Evolutionary conservation across 805 yeast species (phyloP).

Genomic region (Blastobotrys muscicola): DNA sequence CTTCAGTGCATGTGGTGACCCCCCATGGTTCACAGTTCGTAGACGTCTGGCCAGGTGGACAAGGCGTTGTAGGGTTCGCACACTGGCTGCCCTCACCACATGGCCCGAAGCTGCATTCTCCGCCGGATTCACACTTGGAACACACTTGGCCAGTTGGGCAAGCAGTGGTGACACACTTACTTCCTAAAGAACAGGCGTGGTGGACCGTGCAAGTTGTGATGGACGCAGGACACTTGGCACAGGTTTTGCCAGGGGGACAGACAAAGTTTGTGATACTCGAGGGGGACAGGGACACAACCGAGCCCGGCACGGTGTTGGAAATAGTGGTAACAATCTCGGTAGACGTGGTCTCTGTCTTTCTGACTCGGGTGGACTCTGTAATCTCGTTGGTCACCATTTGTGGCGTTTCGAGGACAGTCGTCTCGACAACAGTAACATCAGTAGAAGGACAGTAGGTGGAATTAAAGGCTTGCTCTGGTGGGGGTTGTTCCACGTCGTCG

Average conservation of each 20-base stretch:
- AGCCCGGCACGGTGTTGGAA: background rate
- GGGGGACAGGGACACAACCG: slow-evolving; percentile 2
- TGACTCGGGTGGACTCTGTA: background rate
- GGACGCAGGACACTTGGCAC: too few species aligned
- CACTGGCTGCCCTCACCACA: too few species aligned
- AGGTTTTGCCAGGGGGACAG: too few species aligned
- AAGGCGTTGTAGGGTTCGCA: background rate
- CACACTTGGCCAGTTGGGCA: too few species aligned
- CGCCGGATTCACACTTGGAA: too few species aligned
- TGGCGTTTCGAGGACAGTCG: background rate
- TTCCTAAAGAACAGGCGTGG: background rate
- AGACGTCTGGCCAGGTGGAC: background rate
- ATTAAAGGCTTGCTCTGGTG: background rate
- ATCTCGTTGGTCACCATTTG: too few species aligned
- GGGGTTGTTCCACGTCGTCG: background rate
- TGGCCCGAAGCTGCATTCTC: too few species aligned
- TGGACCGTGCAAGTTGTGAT: background rate
- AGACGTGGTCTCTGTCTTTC: too few species aligned
- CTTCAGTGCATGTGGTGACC: background rate
- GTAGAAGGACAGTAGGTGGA: background rate
- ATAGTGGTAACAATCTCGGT: background rate
- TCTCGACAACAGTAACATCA: background rate
- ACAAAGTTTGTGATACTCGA: too few species aligned
- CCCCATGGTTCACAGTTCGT: background rate
- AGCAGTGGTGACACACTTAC: too few species aligned